Percentiles rank a stretch among this genome's conserved stretches.
Conservation (phyloP, 2,329 filamentous ascomycete species). For the Pseudocercospora pini-densiflorae region DNA sequence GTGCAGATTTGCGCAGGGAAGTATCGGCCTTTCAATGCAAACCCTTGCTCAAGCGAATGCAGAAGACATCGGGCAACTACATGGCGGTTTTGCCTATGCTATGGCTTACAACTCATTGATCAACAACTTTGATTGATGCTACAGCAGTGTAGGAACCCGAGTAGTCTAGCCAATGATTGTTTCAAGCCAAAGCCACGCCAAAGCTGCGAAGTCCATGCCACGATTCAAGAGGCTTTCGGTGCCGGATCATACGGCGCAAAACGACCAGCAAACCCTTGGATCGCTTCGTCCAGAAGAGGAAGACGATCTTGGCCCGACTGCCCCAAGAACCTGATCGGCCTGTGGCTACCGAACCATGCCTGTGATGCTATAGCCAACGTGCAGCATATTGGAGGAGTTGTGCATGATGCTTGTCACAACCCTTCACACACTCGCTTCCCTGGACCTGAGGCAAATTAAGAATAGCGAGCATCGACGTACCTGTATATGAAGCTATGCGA, state of each 20-base stretch:
- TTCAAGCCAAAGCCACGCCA: not conserved
- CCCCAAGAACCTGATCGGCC: constrained; percentile 12
- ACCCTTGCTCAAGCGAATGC: not conserved
- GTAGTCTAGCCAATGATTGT: not conserved
- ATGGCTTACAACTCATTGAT: not conserved
- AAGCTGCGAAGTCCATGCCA: not conserved
- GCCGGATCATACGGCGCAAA: not conserved
- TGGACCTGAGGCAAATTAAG: not conserved
- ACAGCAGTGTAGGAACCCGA: not conserved
- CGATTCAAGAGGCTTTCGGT: constrained; percentile 1
- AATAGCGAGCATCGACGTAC: not conserved
- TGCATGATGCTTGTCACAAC: constrained; percentile 4
- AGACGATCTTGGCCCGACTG: not conserved
- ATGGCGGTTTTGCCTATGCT: not conserved
- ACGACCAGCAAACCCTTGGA: not conserved
- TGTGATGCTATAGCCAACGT: constrained; percentile 13
- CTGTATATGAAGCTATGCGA: constrained; percentile 2
- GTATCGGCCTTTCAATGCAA: not conserved
- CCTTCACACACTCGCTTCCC: constrained; percentile 9
- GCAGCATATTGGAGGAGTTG: constrained; percentile 11
- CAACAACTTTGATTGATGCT: not conserved
- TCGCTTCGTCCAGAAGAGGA: not conserved
- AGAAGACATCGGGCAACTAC: not conserved
- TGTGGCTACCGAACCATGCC: not conserved
- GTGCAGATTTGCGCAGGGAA: not conserved